Evolutionary conservation across 352 stramenopile species (phyloP), one percentile per base, ranked within the genome.

Genomic region (Globisporangium acanthophoron): DNA sequence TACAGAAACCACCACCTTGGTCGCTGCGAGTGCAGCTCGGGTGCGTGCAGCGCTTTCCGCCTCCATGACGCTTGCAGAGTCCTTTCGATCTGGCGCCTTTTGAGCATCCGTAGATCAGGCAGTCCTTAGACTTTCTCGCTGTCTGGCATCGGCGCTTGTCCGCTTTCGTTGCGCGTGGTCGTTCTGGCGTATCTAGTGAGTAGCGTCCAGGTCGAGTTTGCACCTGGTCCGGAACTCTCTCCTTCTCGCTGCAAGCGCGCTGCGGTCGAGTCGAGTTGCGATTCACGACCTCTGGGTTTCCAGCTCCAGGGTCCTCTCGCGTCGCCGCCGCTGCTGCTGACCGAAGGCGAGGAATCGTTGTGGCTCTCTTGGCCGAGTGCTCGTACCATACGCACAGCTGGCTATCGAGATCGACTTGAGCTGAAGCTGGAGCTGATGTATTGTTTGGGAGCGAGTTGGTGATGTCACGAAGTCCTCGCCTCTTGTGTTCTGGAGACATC

Each of bases 1-100:
- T 95, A 46, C 85, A 95, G 35, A 77, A 88, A 0, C 85, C 85
- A 18, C 85, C 85, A n/a, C 85, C 85, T 79, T 95, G 85, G 29
- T 95, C 85, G 43, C 85, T 93, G 27, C 83, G 81, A 5, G 53
- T 56, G 54, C 85, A 95, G 8, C 65, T 73, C 18, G 46, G 41
- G 39, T 78, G 27, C 7, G 71, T 84, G 65, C 85, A 95, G 31
- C 86, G 70, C 50, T 93, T 96, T 7, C 86, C 86, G 12, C 86
- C 86, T 11, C 86, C 86, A 49, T 96, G 86, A 9, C 84, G 84
- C 59, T 96, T 96, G 59, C 86, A 96, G 4, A 94, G 67, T 29
- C 85, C 83, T 72, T 71, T 82, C 13, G 86, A 96, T 12, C 86
- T 72, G 44, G 83, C 81, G 11, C 78, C 80, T 74, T 92, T 93